Base-by-base conservation (phyloP, 2,329 filamentous ascomycete genomes). In the Cercospora berteroae region DNA sequence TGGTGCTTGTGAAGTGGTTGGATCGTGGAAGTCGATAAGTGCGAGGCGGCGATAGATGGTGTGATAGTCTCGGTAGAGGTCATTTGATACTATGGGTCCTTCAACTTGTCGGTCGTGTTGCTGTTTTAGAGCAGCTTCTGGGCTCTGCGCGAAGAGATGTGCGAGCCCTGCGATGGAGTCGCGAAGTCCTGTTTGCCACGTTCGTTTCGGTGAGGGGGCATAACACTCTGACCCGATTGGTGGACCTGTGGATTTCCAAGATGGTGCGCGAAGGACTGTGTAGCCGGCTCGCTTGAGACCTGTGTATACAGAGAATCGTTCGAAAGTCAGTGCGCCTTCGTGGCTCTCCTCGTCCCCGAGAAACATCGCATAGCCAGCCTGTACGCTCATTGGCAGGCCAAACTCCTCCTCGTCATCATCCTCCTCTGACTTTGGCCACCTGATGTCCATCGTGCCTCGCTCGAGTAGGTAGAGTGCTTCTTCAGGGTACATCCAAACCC, bases 381-480 rank as follows among this genome's bases (percentile, higher is more conserved):
- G 92, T 44, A 98, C 81, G 79, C 92, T 96, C 83, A 99, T 89
- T 0, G 94, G 93, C n/a, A 95, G 79, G 0, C 90, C 90, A 4
- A 85, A 81, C 6, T 88, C 86, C 66, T 85, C 84, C 39, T 88
- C 87, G 12, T 73, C 73, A 16, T 69, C 74, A 4, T 74, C 76
- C 23, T 67, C 67, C 4, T 42, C 36, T 3, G 16, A 5, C 0
- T 70, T 72, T 10, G 92, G 92, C 92, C 92, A 97, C 83, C 93
- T 89, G 48, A 97, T 85, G 78, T 98, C 93, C 74, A 98, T 75
- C 57, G 87, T 93, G 0, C 94, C 95, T 74, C 95, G 84, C 81
- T 99, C 95, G 8, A 98, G 84, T 70, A 97, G 79, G 75, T 93
- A 97, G 63, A 99, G 83, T 5, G 93, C 92, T 79, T 99, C 95